Evolutionary conservation across 208 protist genomes (phyloP), one percentile per base, ranked within the genome.

Genomic region (Strigomonas culicis): DNA sequence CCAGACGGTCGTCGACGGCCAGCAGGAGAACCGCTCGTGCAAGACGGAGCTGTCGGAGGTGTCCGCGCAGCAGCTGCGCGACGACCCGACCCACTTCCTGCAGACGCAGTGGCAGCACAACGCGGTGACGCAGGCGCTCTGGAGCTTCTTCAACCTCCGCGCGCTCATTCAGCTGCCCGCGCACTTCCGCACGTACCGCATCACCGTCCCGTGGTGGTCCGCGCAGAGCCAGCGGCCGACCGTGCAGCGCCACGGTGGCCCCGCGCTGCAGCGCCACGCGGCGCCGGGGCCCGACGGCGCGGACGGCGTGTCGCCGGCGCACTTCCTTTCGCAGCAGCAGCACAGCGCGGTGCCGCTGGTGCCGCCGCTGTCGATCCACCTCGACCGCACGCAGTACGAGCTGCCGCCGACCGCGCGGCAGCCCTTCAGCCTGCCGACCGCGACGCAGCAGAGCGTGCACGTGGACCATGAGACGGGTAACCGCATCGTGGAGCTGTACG

Each of bases 331-430:
- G 61, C 72, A 63, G 44, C 58, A 50, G 57, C 46, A 11, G n/a
- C 2, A 46, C 39, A 49, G 21, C 0, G 1, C 15, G 22, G 31
- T 21, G 27, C 32, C 30, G n/a, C 32, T 36, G 6, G 73, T 78
- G 17, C 63, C 71, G 19, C 60, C 75, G 41, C 65, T 92, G 57
- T 15, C 73, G 4, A 78, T 88, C 49, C 74, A 86, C 58, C 41
- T 91, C 4, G 84, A 91, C 59, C 63, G 68, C 52, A 91, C 80
- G 6, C 49, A 72, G 2, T 82, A 82, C 70, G 73, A 76, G 59
- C 6, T 85, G 17, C 68, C 68, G 15, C 22, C 50, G 1, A 21
- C 66, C 39, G 15, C 51, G 34, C 63, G 72, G 52, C 49, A 52
- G 8, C 72, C 69, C 24, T 78, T 74, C 58, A 59, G 50, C 25